These are phyloP conservation scores for Diplogelasinospora grovesii DNA, from an alignment of 495 filamentous ascomycete species.

Conservation along the genomic window DNA sequence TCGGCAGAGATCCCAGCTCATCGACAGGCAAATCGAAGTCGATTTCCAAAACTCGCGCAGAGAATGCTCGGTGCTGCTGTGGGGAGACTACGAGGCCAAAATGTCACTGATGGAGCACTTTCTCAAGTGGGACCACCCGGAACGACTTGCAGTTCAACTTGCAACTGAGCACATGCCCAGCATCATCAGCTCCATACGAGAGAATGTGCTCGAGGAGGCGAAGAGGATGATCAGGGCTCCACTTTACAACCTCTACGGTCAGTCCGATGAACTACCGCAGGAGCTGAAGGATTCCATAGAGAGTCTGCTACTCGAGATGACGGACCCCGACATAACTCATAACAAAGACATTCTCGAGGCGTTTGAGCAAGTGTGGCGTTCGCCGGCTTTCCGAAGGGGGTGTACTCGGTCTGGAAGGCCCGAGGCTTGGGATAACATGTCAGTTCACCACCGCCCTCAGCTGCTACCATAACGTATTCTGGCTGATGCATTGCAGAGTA, in stretches of 20 bases:
- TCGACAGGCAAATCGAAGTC: slow-evolving; percentile 9
- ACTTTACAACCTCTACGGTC: not conserved
- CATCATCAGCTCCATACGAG: no score
- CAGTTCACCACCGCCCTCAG: not conserved
- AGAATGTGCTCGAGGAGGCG: not conserved
- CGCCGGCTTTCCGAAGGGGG: not conserved
- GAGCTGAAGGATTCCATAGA: not conserved
- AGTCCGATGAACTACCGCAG: not conserved
- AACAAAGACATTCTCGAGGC: slow-evolving; percentile 1
- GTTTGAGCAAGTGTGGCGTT: slow-evolving; percentile 1
- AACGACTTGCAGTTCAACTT: no score
- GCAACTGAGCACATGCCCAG: no score
- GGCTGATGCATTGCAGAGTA: not conserved
- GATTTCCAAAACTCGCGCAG: not conserved
- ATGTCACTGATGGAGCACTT: slow-evolving; percentile 5
- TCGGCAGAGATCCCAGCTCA: slow-evolving; percentile 2
- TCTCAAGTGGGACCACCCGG: no score
- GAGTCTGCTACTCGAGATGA: not conserved
- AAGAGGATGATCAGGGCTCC: not conserved
- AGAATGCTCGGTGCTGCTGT: not conserved
- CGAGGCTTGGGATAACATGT: slow-evolving; percentile 2
- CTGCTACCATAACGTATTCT: not conserved
- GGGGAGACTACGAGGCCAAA: slow-evolving; percentile 1
- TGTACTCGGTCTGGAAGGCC: not conserved
- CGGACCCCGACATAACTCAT: not conserved